phyloP scores from a whole-genome alignment of 495 filamentous ascomycete genomes.

The Tetracladium setigerum region DNA sequence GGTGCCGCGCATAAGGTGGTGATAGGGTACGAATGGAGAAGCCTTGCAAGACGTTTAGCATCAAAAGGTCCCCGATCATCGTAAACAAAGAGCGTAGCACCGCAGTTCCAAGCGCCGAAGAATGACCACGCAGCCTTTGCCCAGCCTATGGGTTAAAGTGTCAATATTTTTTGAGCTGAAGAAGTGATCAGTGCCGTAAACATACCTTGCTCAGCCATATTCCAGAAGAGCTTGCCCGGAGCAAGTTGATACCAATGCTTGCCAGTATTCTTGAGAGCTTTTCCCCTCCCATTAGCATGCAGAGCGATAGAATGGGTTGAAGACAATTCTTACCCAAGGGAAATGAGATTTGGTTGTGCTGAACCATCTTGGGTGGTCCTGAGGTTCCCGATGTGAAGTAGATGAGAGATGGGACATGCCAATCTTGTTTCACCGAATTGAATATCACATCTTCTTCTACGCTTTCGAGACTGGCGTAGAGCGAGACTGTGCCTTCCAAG shows the following conservation, averaged over 20 bases:
- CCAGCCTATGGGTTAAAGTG: neutral
- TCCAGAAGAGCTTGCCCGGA: conserved; percentile 8
- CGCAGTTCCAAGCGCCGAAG: conserved; percentile 8
- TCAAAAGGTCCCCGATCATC: conserved; percentile 2
- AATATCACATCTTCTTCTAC: neutral
- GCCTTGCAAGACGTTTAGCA: neutral
- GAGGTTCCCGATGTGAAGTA: conserved; percentile 8
- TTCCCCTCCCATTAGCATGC: neutral
- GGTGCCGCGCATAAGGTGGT: conserved; percentile 6
- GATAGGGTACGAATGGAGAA: conserved; percentile 1
- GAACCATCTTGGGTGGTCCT: conserved; percentile 8
- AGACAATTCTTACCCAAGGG: neutral
- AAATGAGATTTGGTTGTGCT: conserved; percentile 6
- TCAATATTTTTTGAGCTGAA: neutral
- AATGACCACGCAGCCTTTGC: conserved; percentile 11
- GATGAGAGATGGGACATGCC: neutral
- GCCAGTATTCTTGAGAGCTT: conserved; percentile 2
- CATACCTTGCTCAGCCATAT: conserved; percentile 6
- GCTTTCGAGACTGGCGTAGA: neutral
- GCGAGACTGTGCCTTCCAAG: neutral
- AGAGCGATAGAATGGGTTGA: neutral
- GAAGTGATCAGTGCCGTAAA: too few relatives aligned
- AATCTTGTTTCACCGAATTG: neutral
- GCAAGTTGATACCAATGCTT: conserved; percentile 6
- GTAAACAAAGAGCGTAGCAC: conserved; percentile 7